Conservation (phyloP, 352 stramenopile genomes). For the Phytophthora citricola region DNA sequence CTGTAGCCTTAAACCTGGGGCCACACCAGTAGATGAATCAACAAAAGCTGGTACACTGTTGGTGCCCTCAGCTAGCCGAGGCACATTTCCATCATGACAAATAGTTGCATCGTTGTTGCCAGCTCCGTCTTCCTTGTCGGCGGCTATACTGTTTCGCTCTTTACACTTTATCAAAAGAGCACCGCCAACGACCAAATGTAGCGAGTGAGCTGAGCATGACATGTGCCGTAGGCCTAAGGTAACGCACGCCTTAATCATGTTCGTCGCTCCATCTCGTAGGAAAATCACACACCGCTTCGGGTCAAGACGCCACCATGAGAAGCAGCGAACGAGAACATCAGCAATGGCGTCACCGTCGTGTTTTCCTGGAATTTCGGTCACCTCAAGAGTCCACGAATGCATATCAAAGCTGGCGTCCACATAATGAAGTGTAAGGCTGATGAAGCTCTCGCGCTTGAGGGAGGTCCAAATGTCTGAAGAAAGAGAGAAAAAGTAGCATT, state of each 20-base stretch:
- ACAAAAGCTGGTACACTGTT: neutral
- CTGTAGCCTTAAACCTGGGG: neutral
- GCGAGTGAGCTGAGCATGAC: neutral
- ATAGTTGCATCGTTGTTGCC: too few species aligned
- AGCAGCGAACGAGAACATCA: too few species aligned
- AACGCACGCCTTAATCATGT: neutral
- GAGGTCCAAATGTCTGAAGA: neutral
- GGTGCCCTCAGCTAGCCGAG: too few species aligned
- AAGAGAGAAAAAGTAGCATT: neutral
- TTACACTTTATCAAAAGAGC: neutral
- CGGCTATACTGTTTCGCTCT: neutral
- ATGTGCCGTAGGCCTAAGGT: neutral
- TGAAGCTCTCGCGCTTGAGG: neutral
- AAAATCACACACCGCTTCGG: neutral
- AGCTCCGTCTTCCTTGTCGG: too few species aligned
- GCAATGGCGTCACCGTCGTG: neutral
- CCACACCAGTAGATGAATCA: neutral
- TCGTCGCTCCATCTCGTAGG: neutral
- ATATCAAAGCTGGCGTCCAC: neutral
- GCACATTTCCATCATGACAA: neutral
- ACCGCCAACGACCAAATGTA: neutral
- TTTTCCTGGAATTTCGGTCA: neutral
- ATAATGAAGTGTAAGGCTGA: neutral
- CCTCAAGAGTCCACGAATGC: neutral
- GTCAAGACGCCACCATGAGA: neutral